Base-by-base conservation (phyloP, 805 yeast genomes). In the Pichia rugopelliculosa region DNA sequence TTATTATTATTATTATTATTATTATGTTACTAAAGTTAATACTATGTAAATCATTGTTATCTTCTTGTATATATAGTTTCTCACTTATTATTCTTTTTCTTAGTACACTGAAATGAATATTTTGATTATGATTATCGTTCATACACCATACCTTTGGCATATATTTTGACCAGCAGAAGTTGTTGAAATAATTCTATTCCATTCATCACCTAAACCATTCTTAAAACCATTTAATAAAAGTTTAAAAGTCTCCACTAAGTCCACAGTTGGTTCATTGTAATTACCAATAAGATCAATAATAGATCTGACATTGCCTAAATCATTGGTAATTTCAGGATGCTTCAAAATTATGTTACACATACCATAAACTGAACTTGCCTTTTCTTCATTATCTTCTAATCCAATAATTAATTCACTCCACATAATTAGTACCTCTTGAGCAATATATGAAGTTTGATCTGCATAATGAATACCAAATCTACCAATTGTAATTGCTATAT, bases 401-500 rank as follows among this genome's bases (percentile, higher is more conserved):
- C 76, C 76, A 56, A 75, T 64, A 72, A 87, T 80, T 39, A 76
- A 77, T 24, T 76, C 68, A 54, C 89, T 78, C 97, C 97, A 91
- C 30, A 83, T 71, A 56, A 83, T 75, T 40, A 83, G 69, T 13
- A 45, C 49, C n/a, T 49, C 42, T 36, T 49, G 48, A 9, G 51
- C 45, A 20, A 47, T 33, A 21, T 34, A 30, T 8, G 24, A 26
- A 20, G 51, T 44, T 34, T 74, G 71, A 21, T 76, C 79, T 2
- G 91, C 81, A 49, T 73, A 72, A 47, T 74, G 69, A 20, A 81
- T 61, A 2, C 96, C 96, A 57, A 93, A 69, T 55, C 97, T 75
- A 15, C 98, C 98, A 44, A 91, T 71, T 30, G 97, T 83, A 44
- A 90, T 86, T 18, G 96, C 93, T 1, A 90, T 80, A 62, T 93